Percentiles rank a stretch among this genome's conserved stretches.
Conservation (phyloP, 352 stramenopile genomes). For the Globisporangium spiculum region DNA sequence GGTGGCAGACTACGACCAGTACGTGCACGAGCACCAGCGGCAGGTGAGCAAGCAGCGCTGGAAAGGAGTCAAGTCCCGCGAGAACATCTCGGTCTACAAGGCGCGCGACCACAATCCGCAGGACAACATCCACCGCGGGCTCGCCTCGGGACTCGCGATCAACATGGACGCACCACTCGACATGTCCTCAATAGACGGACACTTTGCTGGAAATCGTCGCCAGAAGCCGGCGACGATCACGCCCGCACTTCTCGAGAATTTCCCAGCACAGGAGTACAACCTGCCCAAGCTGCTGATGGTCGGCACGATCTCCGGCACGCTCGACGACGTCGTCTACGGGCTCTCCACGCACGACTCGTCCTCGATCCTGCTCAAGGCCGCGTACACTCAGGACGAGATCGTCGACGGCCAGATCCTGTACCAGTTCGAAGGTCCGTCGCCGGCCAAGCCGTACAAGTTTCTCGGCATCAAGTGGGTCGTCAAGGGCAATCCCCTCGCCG, state of each 20-base stretch:
- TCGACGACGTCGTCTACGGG: constrained; percentile 68
- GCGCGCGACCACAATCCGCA: constrained; percentile 24
- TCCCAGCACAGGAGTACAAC: constrained; percentile 33
- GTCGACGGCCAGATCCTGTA: constrained; percentile 38
- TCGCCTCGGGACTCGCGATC: constrained; percentile 9
- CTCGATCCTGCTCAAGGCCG: constrained; percentile 39
- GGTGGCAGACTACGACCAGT: constrained; percentile 31
- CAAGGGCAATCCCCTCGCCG: constrained; percentile 28
- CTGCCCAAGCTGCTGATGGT: constrained; percentile 46
- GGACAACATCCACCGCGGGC: constrained; percentile 22
- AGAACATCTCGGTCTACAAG: constrained; percentile 40
- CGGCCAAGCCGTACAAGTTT: constrained; percentile 36
- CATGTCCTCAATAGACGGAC: background rate
- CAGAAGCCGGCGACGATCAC: background rate
- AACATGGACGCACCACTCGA: background rate
- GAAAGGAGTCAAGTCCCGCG: constrained; percentile 42
- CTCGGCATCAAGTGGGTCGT: constrained; percentile 54
- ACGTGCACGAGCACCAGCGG: constrained; percentile 16
- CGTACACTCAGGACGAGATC: constrained; percentile 33
- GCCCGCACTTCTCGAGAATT: background rate
- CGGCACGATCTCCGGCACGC: constrained; percentile 41
- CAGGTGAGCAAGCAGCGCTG: constrained; percentile 26
- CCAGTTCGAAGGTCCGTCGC: constrained; percentile 28
- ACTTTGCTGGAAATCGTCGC: background rate
- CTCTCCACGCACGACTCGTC: constrained; percentile 32